Conservation (phyloP, 1,139 yeast species). For the Kluyveromyces marxianus region DNA sequence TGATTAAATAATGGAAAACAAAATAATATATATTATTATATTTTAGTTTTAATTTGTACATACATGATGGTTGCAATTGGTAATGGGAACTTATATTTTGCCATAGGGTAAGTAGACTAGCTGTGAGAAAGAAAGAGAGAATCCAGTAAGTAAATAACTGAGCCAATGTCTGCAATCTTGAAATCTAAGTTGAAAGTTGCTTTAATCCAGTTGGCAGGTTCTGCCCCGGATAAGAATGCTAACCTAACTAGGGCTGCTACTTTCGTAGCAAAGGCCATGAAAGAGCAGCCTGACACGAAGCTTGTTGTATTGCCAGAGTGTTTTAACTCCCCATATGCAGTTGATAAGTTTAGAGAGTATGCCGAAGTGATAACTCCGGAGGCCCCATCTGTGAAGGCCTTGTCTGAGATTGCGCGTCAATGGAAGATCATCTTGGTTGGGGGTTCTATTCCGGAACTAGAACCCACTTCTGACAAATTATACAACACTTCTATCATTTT, state of each 20-base stretch:
- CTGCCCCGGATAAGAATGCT: conserved; percentile 45
- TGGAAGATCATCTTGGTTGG: conserved; percentile 64
- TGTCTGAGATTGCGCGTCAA: conserved; percentile 57
- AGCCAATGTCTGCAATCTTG: conserved; percentile 26
- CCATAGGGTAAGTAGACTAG: too few relatives aligned
- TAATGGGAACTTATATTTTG: too few relatives aligned
- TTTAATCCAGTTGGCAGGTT: conserved; percentile 35
- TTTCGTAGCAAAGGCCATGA: conserved; percentile 44
- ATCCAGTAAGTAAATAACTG: background rate
- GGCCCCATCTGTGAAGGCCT: conserved; percentile 45
- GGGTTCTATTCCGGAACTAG: conserved; percentile 84
- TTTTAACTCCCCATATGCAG: conserved; percentile 92
- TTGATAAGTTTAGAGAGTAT: conserved; percentile 74
- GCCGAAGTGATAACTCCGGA: conserved; percentile 66
- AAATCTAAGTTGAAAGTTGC: conserved; percentile 44
- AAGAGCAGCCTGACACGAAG: conserved; percentile 46
- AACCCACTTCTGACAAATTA: conserved; percentile 44
- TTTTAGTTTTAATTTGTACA: too few relatives aligned
- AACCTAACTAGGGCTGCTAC: conserved; percentile 48
- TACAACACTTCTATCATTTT: conserved; percentile 83
- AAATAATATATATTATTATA: too few relatives aligned
- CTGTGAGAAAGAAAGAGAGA: too few relatives aligned
- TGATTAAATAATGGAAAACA: too few relatives aligned
- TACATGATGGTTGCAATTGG: too few relatives aligned
- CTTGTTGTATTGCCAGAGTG: conserved; percentile 57